Evolutionary conservation across 768 basidiomycete species (phyloP).

Genomic region (Daedaleopsis nitida): DNA sequence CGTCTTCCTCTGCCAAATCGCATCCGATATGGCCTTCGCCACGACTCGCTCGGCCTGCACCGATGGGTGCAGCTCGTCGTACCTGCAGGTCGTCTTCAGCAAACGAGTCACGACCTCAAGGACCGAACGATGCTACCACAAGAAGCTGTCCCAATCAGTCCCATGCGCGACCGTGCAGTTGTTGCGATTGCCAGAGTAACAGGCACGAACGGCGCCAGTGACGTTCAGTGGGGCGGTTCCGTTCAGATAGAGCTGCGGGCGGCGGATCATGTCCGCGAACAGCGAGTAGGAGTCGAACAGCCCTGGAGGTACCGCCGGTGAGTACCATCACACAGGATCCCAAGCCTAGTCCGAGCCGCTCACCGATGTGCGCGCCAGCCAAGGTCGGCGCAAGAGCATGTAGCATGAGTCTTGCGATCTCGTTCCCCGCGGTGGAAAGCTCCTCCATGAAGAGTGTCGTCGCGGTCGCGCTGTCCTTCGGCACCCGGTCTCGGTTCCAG

Average conservation of each 20-base stretch:
- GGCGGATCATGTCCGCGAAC: constrained; percentile 57
- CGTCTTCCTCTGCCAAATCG: constrained; percentile 44
- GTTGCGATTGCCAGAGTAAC: constrained; percentile 32
- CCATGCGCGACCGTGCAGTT: constrained; percentile 43
- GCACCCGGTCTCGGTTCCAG: constrained; percentile 36
- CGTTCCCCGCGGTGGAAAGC: constrained; percentile 34
- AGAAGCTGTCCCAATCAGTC: constrained; percentile 54
- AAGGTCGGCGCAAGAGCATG: constrained; percentile 27
- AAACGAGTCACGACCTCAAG: neutral
- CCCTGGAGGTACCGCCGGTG: constrained; percentile 36
- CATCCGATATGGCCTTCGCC: constrained; percentile 50
- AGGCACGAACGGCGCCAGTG: constrained; percentile 52
- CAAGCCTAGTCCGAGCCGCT: too few relatives aligned
- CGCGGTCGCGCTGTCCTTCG: constrained; percentile 35
- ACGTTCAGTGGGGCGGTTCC: constrained; percentile 64
- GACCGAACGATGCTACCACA: constrained; percentile 42
- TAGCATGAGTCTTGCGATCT: constrained; percentile 29
- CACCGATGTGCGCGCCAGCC: constrained; percentile 58
- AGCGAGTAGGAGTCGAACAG: constrained; percentile 63
- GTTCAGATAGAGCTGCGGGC: constrained; percentile 57
- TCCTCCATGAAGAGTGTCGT: constrained; percentile 38
- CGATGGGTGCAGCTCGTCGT: constrained; percentile 62
- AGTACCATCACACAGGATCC: neutral
- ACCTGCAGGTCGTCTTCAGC: constrained; percentile 29
- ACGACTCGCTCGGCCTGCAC: constrained; percentile 59